Base-by-base conservation (phyloP, 2,329 filamentous ascomycete genomes). In the Monilinia fructicola region DNA sequence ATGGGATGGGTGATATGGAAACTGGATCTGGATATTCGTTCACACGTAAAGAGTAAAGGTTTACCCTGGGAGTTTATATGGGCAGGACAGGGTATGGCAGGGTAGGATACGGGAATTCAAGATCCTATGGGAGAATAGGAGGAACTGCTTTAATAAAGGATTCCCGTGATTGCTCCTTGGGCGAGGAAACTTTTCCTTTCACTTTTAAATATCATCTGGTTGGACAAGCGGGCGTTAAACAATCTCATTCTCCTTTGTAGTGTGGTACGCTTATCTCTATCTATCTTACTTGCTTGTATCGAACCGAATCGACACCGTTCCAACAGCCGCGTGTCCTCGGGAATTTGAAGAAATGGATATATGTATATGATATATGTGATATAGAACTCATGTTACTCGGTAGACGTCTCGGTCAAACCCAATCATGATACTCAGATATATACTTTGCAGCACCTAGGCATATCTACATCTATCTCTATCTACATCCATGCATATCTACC, bases 1-100 rank as follows among this genome's bases (percentile, higher is more conserved):
- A 40, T 35, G 31, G 40, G 40, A 46, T 59, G 44, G 56, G 31
- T 54, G 53, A 54, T 54, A 54, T 38, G 53, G 53, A 54, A 54
- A 54, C 53, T 38, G 44, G 56, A 50, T 4, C 48, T 50, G 53
- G 62, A 64, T 58, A 64, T 40, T 62, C 59, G 11, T 40, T 54
- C 35, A 62, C 48, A 53, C 59, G 18, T 62, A 26, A 42, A 62
- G 40, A 44, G 48, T 60, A 60, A 60, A 48, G 42, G 53, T 48
- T 62, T 62, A 62, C 21, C 62, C 42, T 62, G 31, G 53, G 53
- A 64, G 62, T 64, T 46, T 64, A 64, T 42, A 64, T 64, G 62
- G 53, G 54, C 40, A 64, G 53, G 56, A 35, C 48, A 60, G 12
- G 54, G 4, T 31, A 35, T 7, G 31, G 31, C n/a, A 35, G 55